A percentile compares a stretch with the other conserved stretches of the same genome.
These are phyloP conservation scores for Parastagonospora nodorum DNA, from an alignment of 2,329 filamentous ascomycete genomes.

Conservation along the genomic window DNA sequence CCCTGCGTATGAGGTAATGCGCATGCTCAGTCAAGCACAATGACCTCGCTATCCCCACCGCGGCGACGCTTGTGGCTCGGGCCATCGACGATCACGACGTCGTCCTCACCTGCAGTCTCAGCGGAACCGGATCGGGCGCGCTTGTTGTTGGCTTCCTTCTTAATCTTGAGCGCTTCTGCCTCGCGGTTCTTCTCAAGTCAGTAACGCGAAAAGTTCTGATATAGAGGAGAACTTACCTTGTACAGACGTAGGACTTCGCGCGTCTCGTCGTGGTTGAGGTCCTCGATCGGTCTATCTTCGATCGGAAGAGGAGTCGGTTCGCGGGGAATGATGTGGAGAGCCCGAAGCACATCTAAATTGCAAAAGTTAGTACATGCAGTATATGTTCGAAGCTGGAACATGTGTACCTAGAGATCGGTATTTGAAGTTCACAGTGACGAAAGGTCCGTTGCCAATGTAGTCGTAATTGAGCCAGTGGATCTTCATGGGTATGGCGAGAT, in stretches of 20 bases:
- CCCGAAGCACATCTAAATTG: neutral
- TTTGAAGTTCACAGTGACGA: neutral
- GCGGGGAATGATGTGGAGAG: slow-evolving; percentile 23
- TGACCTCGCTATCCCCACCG: no score
- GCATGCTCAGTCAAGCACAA: no score
- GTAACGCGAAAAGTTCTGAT: neutral
- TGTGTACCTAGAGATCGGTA: neutral
- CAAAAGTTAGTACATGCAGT: neutral
- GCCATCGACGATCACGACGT: no score
- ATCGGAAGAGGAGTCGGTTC: slow-evolving; percentile 15
- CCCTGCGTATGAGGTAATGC: no score
- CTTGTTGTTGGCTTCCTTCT: neutral
- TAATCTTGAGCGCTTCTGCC: neutral
- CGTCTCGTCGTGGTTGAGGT: neutral
- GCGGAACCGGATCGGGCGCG: neutral
- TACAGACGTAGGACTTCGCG: neutral
- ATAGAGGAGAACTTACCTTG: neutral
- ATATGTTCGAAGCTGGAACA: neutral
- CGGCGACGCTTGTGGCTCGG: no score
- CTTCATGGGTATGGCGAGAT: no score
- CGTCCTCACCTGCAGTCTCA: no score
- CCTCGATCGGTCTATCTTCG: neutral
- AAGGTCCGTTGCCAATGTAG: neutral
- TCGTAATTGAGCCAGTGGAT: no score
- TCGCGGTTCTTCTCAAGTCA: neutral